These are phyloP conservation scores for Domatiomyces globalis DNA, from an alignment of 2,329 filamentous ascomycete genomes.

Conservation along the genomic window DNA sequence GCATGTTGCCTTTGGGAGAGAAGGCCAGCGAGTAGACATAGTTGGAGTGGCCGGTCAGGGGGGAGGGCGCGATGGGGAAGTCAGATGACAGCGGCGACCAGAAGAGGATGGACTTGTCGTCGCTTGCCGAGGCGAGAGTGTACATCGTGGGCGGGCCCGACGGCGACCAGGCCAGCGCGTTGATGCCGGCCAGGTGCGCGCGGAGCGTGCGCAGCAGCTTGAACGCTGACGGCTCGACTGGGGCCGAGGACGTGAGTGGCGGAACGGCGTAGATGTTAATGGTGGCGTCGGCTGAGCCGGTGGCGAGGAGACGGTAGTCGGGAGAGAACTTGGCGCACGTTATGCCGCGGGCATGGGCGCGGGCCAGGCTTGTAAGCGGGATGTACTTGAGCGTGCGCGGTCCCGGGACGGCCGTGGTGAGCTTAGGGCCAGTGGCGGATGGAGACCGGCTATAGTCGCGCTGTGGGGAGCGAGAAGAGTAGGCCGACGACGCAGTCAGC, in stretches of 20 bases:
- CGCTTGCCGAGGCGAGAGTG: constrained; percentile 76
- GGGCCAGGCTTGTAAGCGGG: constrained; percentile 19
- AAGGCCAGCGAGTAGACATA: constrained; percentile 92
- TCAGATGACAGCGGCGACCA: constrained; percentile 59
- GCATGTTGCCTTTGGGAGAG: constrained; percentile 94
- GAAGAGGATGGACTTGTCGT: constrained; percentile 89
- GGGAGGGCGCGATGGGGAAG: constrained; percentile 33
- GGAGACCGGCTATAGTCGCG: constrained; percentile 2
- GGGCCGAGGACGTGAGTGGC: neutral
- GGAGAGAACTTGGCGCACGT: constrained; percentile 84
- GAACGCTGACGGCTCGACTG: constrained; percentile 42
- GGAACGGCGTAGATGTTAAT: constrained; percentile 59
- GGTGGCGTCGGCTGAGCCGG: constrained; percentile 75
- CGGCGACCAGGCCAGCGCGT: constrained; percentile 84
- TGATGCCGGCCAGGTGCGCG: constrained; percentile 84
- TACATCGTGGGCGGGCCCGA: constrained; percentile 41
- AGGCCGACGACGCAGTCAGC: neutral
- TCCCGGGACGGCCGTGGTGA: constrained; percentile 5
- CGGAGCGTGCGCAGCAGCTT: constrained; percentile 75
- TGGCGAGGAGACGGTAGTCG: constrained; percentile 78
- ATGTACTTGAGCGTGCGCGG: constrained; percentile 13
- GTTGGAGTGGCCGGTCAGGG: constrained; percentile 78
- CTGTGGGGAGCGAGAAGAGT: constrained; percentile 4
- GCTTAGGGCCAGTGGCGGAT: constrained; percentile 8
- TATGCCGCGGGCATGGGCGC: constrained; percentile 47